phyloP scores from a whole-genome alignment of 2,329 filamentous ascomycete genomes.

The Tolypocladium tundrense region DNA sequence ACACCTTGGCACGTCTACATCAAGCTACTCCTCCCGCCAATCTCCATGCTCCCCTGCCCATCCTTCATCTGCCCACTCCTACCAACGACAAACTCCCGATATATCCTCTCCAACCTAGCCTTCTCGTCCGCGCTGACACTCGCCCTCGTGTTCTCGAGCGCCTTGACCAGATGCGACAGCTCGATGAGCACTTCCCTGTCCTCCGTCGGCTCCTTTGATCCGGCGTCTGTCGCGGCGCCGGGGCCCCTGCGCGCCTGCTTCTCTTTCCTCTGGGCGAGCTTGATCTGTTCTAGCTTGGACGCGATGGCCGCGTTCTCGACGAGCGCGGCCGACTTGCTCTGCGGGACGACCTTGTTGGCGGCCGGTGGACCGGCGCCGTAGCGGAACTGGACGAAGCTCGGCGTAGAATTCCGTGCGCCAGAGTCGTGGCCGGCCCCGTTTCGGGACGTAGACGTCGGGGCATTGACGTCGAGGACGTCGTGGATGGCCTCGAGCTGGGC shows the following conservation, averaged over 20 bases:
- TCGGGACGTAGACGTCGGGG: constrained; percentile 24
- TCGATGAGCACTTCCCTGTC: constrained; percentile 66
- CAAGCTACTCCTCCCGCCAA: constrained; percentile 84
- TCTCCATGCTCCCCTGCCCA: constrained; percentile 82
- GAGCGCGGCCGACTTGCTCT: constrained; percentile 44
- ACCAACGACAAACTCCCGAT: constrained; percentile 84
- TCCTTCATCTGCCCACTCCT: constrained; percentile 92
- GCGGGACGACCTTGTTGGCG: constrained; percentile 29
- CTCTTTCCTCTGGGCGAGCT: constrained; percentile 49
- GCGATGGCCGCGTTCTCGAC: constrained; percentile 70
- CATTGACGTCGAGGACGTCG: constrained; percentile 62
- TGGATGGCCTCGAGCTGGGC: constrained; percentile 96
- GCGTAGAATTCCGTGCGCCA: constrained; percentile 19
- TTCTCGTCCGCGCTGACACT: constrained; percentile 77
- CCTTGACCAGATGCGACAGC: constrained; percentile 74
- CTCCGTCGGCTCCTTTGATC: constrained; percentile 20
- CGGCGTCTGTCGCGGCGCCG: constrained; percentile 7
- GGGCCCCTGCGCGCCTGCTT: constrained; percentile 21
- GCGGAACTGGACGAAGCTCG: constrained; percentile 71
- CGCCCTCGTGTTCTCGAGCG: constrained; percentile 64
- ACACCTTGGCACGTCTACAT: constrained; percentile 50
- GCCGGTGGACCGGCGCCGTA: constrained; percentile 53
- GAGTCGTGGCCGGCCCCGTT: constrained; percentile 24
- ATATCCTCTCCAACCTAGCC: constrained; percentile 66
- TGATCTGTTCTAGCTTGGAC: constrained; percentile 74